These are phyloP conservation scores for Podospora conica DNA, from an alignment of 495 filamentous ascomycete species.

Conservation along the genomic window DNA sequence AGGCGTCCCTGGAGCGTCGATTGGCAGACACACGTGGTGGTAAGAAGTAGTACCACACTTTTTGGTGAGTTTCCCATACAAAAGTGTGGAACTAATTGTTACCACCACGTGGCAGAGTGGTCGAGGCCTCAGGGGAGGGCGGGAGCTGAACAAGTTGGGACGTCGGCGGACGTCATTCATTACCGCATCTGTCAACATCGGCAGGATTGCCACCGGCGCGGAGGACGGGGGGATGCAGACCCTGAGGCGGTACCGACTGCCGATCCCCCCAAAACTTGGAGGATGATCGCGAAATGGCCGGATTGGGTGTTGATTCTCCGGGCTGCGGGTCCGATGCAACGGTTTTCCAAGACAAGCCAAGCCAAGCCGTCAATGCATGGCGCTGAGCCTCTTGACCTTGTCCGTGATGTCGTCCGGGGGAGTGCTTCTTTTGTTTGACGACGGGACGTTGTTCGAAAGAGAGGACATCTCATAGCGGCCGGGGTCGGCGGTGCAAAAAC, in stretches of 20 bases:
- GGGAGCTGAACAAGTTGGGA: background rate
- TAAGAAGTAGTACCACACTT: too few relatives aligned
- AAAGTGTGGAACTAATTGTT: too few relatives aligned
- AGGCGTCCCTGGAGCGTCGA: background rate
- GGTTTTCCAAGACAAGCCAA: too few relatives aligned
- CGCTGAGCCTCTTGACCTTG: too few relatives aligned
- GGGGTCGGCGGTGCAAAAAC: too few relatives aligned
- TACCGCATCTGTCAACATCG: background rate
- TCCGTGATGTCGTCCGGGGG: too few relatives aligned
- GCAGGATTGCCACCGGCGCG: background rate
- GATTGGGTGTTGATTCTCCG: background rate
- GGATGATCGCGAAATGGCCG: background rate
- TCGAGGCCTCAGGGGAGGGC: background rate
- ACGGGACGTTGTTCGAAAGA: too few relatives aligned
- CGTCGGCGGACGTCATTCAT: background rate
- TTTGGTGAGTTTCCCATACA: too few relatives aligned
- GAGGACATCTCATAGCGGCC: too few relatives aligned
- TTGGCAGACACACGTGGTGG: too few relatives aligned
- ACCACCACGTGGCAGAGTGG: too few relatives aligned
- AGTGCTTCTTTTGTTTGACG: too few relatives aligned
- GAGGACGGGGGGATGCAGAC: background rate
- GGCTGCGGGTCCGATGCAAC: background rate
- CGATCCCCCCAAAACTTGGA: background rate
- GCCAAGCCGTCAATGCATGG: background rate
- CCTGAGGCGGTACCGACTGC: background rate